Evolutionary conservation across 2,329 filamentous ascomycete genomes (phyloP).

Genomic region (Periconia digitata): DNA sequence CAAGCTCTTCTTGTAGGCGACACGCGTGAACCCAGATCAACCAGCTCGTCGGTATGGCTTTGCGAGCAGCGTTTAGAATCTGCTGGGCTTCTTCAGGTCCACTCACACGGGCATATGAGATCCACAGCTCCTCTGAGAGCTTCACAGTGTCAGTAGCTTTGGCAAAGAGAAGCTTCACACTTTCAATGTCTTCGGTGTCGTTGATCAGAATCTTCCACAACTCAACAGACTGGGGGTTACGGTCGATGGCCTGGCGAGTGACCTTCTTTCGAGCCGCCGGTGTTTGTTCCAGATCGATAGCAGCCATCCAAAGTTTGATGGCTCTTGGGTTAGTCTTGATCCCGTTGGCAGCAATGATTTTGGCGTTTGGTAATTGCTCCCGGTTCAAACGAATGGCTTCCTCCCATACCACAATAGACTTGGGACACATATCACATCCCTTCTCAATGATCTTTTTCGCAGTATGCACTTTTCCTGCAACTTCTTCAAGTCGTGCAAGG

Average conservation of each 20-base stretch:
- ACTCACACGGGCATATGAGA: constrained; percentile 87
- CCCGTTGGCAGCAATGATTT: constrained; percentile 90
- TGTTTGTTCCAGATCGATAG: constrained; percentile 87
- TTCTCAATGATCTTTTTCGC: constrained; percentile 85
- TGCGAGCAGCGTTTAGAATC: constrained; percentile 91
- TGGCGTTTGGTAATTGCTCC: constrained; percentile 81
- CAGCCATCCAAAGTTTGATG: constrained; percentile 89
- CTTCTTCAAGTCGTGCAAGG: constrained; percentile 85
- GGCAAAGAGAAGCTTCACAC: constrained; percentile 84
- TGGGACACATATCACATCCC: constrained; percentile 88
- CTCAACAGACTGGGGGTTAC: constrained; percentile 90
- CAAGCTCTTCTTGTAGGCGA: constrained; percentile 85
- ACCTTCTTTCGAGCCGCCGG: constrained; percentile 87
- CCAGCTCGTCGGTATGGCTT: constrained; percentile 87
- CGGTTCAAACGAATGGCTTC: constrained; percentile 88
- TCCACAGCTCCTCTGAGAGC: constrained; percentile 90
- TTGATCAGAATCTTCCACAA: constrained; percentile 99
- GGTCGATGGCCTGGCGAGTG: constrained; percentile 84
- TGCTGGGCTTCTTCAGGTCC: constrained; percentile 89
- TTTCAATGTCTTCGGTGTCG: constrained; percentile 83
- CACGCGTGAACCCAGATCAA: constrained; percentile 97
- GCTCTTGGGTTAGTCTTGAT: constrained; percentile 90
- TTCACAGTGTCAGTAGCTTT: constrained; percentile 97
- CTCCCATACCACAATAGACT: constrained; percentile 93
- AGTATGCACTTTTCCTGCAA: constrained; percentile 87